phyloP scores from a whole-genome alignment of 1,139 yeast genomes.

The Pichia sp. region DNA sequence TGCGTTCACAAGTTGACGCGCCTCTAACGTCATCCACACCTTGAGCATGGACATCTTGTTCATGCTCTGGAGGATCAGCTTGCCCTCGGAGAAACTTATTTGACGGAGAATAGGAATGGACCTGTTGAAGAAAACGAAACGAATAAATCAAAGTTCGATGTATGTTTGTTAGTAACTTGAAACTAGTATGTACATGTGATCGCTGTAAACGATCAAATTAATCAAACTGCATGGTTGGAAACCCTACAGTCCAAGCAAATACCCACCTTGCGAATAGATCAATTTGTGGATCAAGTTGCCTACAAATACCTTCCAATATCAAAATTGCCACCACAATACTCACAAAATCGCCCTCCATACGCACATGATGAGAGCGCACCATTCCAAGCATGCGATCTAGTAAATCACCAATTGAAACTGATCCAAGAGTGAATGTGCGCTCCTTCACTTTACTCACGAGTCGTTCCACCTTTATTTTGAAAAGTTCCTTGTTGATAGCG shows the following conservation, averaged over 20 bases:
- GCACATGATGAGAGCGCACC: slow-evolving; percentile 91
- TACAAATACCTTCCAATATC: slow-evolving; percentile 87
- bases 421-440: slow-evolving; percentile 88
- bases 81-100: slow-evolving; percentile 67
- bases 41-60: slow-evolving; percentile 73
- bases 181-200: too few species aligned
- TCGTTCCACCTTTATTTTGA: slow-evolving; percentile 80
- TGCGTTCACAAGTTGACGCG: slow-evolving; percentile 77
- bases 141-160: slow-evolving; percentile 13
- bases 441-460: slow-evolving; percentile 75
- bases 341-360: slow-evolving; percentile 96
- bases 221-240: slow-evolving; percentile 34
- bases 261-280: slow-evolving; percentile 94
- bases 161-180: too few species aligned
- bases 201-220: too few species aligned
- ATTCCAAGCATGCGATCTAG: slow-evolving; percentile 78
- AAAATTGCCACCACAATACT: slow-evolving; percentile 89
- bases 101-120: slow-evolving; percentile 85
- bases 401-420: slow-evolving; percentile 86
- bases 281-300: slow-evolving; percentile 86
- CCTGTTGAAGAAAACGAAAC: slow-evolving; percentile 30
- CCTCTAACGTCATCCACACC: slow-evolving; percentile 88
- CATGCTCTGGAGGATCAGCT: slow-evolving; percentile 48
- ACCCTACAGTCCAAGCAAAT: slow-evolving; percentile 55
- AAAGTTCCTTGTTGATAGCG: slow-evolving; percentile 73